Conservation (phyloP, 768 basidiomycete genomes). For the Boletellus emodensis region DNA sequence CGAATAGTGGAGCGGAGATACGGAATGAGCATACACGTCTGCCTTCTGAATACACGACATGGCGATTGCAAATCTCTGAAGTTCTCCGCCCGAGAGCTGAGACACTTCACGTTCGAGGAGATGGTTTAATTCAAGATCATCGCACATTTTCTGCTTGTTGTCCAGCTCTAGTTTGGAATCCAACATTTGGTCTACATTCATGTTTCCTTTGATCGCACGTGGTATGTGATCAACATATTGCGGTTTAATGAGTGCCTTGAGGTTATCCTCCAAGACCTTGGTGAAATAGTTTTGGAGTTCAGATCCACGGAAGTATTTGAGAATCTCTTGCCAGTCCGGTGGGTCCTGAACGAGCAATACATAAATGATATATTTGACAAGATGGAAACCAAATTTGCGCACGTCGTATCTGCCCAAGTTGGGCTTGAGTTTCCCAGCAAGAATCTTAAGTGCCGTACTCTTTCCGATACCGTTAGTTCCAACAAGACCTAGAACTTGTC, state of each 20-base stretch:
- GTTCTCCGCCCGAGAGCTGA: constrained; percentile 92
- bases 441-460: constrained; percentile 93
- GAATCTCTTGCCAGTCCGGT: constrained; percentile 98
- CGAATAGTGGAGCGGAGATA: background rate
- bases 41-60: constrained; percentile 94
- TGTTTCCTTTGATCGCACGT: constrained; percentile 84
- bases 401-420: constrained; percentile 97
- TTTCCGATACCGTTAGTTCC: constrained; percentile 99
- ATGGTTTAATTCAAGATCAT: constrained; percentile 82
- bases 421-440: constrained; percentile 96
- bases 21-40: constrained; percentile 70
- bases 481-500: constrained; percentile 97
- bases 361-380: background rate
- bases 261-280: constrained; percentile 96
- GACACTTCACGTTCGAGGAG: constrained; percentile 80
- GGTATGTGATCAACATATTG: constrained; percentile 99
- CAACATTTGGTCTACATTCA: constrained; percentile 89
- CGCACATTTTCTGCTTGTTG: constrained; percentile 83
- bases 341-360: constrained; percentile 60
- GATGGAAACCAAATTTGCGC: constrained; percentile 25
- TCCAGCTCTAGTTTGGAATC: constrained; percentile 84
- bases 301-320: constrained; percentile 97
- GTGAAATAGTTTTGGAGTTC: constrained; percentile 99
- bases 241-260: constrained; percentile 98
- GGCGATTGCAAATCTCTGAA: constrained; percentile 97